These are phyloP conservation scores for Aspergillus sp. DNA, from an alignment of 2,329 filamentous ascomycete genomes.

Conservation along the genomic window DNA sequence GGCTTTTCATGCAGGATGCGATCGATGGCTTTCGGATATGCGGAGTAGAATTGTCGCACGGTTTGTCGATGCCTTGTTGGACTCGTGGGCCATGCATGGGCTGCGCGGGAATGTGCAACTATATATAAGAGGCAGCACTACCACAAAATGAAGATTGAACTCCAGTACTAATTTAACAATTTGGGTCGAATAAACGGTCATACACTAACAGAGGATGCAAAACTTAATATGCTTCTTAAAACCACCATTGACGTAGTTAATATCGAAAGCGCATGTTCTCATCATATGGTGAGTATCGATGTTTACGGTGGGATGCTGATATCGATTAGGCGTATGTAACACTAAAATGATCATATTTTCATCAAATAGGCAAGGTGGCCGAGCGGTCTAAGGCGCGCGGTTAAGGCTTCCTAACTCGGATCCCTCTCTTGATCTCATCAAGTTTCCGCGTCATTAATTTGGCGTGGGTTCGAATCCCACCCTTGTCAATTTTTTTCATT, in stretches of 20 bases:
- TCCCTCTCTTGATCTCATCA: constrained; percentile 1
- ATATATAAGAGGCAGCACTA: neutral
- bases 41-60: neutral
- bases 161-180: no score
- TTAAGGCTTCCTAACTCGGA: constrained; percentile 15
- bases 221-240: no score
- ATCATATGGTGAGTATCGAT: neutral
- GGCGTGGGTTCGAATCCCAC: constrained; percentile 18
- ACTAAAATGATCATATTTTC: neutral
- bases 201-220: no score
- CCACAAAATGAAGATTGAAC: neutral
- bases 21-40: neutral
- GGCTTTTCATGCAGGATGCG: neutral
- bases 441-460: constrained; percentile 18
- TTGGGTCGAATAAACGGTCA: no score
- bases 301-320: rapidly evolving
- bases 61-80: no score
- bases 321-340: neutral
- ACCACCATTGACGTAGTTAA: neutral
- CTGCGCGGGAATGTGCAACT: neutral
- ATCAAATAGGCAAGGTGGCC: constrained; percentile 14
- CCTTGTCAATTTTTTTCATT: constrained; percentile 12
- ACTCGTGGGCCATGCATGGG: no score
- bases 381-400: constrained; percentile 17
- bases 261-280: neutral